A percentile compares a stretch with the other conserved stretches of the same genome.
Conservation (phyloP, 176 grass and related monocot species). For the Musa itinerans region DNA sequence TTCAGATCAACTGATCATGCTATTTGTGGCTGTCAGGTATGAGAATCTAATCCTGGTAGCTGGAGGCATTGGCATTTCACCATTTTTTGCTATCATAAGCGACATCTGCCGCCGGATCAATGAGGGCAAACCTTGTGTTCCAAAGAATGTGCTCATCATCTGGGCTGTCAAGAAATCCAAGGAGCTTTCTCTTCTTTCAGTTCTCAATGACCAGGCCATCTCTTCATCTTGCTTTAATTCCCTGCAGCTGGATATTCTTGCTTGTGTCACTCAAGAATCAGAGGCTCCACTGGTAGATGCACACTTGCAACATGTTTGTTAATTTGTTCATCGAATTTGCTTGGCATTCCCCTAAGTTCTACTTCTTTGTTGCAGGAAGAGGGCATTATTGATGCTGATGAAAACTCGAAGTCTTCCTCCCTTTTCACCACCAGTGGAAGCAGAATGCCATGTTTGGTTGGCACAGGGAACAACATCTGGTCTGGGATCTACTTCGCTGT, state of each 20-base stretch:
- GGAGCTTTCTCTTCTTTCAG: slow-evolving; percentile 77
- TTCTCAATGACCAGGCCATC: slow-evolving; percentile 50
- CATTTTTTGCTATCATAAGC: slow-evolving; percentile 80
- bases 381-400: slow-evolving; percentile 24
- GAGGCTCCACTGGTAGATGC: slow-evolving; percentile 49
- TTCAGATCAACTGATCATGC: background rate
- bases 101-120: slow-evolving; percentile 75
- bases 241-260: slow-evolving; percentile 65
- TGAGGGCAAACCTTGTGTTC: slow-evolving; percentile 53
- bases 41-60: slow-evolving; percentile 97
- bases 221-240: slow-evolving; percentile 42
- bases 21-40: slow-evolving; percentile 36
- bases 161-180: slow-evolving; percentile 89
- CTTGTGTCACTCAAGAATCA: slow-evolving; percentile 79
- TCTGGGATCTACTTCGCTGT: slow-evolving; percentile 54
- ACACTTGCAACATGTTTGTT: no score
- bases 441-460: slow-evolving; percentile 70
- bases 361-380: slow-evolving; percentile 53
- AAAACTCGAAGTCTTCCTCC: slow-evolving; percentile 31
- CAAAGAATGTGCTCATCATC: slow-evolving; percentile 71
- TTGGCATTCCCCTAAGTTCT: background rate
- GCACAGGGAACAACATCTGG: slow-evolving; percentile 80
- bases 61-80: slow-evolving; percentile 86
- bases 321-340: no score
- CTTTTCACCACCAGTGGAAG: slow-evolving; percentile 57